Conservation (phyloP, 148 eudicot species). For the Heliosperma pusillum region DNA sequence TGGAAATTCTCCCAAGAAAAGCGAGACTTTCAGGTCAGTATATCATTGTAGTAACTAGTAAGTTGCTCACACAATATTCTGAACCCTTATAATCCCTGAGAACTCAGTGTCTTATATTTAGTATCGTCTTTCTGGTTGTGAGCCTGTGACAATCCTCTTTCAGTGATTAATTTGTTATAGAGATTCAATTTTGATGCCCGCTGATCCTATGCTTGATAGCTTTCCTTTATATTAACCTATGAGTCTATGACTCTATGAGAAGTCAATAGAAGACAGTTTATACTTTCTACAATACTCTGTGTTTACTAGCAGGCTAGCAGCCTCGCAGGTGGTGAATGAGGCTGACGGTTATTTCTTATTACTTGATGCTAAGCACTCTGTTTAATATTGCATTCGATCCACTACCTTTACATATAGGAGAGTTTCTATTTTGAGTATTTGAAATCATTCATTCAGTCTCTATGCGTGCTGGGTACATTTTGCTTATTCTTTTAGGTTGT, state of each 20-base stretch:
- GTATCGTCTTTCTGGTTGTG: not conserved
- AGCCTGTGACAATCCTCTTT: slow-evolving; percentile 1
- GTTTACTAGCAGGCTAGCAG: not conserved
- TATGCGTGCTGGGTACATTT: no score
- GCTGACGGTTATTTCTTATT: not conserved
- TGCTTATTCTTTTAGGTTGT: not conserved
- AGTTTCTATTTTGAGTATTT: no score
- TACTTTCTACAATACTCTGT: not conserved
- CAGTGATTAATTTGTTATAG: not conserved
- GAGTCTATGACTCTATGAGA: no score
- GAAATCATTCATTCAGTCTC: no score
- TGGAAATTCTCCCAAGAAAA: slow-evolving; percentile 38
- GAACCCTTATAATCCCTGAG: not conserved
- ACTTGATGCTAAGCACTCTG: not conserved
- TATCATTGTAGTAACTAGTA: not conserved
- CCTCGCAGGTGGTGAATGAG: not conserved
- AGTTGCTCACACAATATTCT: not conserved
- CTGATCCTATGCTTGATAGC: not conserved
- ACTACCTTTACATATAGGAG: not conserved
- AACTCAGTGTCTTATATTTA: not conserved
- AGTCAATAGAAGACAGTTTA: not conserved
- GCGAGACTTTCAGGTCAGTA: slow-evolving; percentile 58
- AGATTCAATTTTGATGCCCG: not conserved
- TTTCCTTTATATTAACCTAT: not conserved
- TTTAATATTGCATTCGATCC: not conserved